phyloP scores from a whole-genome alignment of 352 stramenopile genomes.

The Pythium myriotylum region DNA sequence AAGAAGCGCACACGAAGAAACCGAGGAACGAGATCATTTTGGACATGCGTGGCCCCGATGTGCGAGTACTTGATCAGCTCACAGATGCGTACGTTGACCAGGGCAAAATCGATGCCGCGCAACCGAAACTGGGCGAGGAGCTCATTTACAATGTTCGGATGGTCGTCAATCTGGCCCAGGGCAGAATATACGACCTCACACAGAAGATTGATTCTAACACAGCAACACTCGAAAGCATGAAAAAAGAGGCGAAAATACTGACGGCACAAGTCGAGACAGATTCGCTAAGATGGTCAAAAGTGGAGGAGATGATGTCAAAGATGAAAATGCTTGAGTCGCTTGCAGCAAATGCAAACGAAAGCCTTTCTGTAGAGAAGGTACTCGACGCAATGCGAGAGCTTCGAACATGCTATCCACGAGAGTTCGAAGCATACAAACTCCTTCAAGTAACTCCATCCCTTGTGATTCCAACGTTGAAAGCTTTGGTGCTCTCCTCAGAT shows the following conservation, averaged over 20 bases:
- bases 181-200: slow-evolving; percentile 73
- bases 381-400: slow-evolving; percentile 46
- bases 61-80: slow-evolving; percentile 71
- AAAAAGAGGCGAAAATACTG: slow-evolving; percentile 70
- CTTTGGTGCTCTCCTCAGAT: slow-evolving; percentile 41
- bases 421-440: slow-evolving; percentile 81
- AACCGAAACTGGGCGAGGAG: slow-evolving; percentile 87
- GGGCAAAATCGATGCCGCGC: slow-evolving; percentile 42
- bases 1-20: slow-evolving; percentile 48
- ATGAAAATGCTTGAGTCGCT: slow-evolving; percentile 45
- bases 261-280: slow-evolving; percentile 61
- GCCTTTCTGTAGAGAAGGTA: slow-evolving; percentile 40
- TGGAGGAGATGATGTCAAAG: slow-evolving; percentile 51
- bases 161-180: slow-evolving; percentile 84
- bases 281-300: slow-evolving; percentile 46
- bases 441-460: slow-evolving; percentile 72
- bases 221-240: slow-evolving; percentile 53
- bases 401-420: slow-evolving; percentile 46
- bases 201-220: slow-evolving; percentile 66
- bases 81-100: slow-evolving; percentile 62
- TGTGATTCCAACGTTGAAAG: slow-evolving; percentile 60
- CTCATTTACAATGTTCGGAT: slow-evolving; percentile 91
- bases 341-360: slow-evolving; percentile 23
- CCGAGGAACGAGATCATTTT: slow-evolving; percentile 74
- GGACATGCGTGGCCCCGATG: slow-evolving; percentile 88